These are phyloP conservation scores for Colletotrichum sp. DNA, from an alignment of 2,329 filamentous ascomycete species.

Conservation along the genomic window DNA sequence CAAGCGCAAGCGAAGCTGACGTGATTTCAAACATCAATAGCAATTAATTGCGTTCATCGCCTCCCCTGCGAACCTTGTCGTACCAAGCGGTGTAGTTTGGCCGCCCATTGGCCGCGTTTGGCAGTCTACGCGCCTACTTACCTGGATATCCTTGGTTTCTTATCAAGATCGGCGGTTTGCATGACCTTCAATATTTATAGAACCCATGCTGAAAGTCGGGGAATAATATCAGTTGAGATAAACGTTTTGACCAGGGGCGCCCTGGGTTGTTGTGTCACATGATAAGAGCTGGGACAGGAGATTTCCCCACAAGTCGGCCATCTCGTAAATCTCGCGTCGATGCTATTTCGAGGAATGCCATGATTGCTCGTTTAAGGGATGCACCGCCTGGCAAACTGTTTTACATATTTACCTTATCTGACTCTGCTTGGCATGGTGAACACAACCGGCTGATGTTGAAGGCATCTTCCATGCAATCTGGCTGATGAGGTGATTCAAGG, in stretches of 20 bases:
- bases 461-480: not conserved
- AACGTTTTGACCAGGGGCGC: not conserved
- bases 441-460: not conserved
- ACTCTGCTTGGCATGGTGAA: not conserved
- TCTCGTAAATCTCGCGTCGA: not conserved
- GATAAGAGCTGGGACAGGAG: not conserved
- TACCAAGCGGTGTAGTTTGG: not conserved
- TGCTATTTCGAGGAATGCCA: not conserved
- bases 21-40: not conserved
- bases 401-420: not conserved
- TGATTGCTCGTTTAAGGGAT: not conserved
- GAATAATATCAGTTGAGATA: not conserved
- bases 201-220: not conserved
- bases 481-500: not conserved
- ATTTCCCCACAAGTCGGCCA: not conserved
- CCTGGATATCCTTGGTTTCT: not conserved
- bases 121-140: not conserved
- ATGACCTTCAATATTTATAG: not conserved
- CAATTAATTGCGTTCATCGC: not conserved
- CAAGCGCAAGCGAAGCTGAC: not conserved
- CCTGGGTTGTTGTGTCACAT: not conserved
- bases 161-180: not conserved
- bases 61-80: not conserved
- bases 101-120: not conserved
- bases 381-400: not conserved